A percentile compares a stretch with the other conserved stretches of the same genome.
Evolutionary conservation across 768 basidiomycete genomes (phyloP).

Genomic region (Pholiota microspora): DNA sequence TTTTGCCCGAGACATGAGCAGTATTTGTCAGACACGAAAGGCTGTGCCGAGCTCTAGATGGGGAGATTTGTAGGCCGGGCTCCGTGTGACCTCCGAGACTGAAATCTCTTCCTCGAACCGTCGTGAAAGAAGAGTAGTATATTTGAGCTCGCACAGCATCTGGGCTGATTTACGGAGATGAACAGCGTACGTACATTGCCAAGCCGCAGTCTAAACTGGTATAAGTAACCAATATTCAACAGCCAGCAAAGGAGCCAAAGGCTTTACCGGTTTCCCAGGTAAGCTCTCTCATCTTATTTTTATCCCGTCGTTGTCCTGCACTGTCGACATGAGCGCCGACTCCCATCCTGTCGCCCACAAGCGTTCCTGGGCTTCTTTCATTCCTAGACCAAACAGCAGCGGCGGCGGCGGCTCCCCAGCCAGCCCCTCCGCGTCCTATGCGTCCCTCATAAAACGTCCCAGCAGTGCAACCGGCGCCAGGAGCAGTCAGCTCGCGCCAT

Average conservation of each 20-base stretch:
- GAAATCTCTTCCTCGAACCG: too few species aligned
- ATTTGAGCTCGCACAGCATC: not conserved
- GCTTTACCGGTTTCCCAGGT: constrained; percentile 20
- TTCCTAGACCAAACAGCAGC: constrained; percentile 27
- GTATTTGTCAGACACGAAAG: not conserved
- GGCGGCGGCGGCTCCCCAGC: constrained; percentile 6
- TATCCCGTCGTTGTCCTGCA: constrained; percentile 11
- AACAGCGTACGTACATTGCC: constrained; percentile 27
- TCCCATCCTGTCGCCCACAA: constrained; percentile 22
- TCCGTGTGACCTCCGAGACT: too few species aligned
- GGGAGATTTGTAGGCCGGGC: too few species aligned
- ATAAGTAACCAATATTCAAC: constrained; percentile 15
- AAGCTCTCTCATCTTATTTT: constrained; percentile 20
- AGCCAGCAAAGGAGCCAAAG: constrained; percentile 13
- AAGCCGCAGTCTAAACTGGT: constrained; percentile 15
- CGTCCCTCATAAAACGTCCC: constrained; percentile 4
- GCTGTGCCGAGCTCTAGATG: too few species aligned
- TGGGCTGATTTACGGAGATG: constrained; percentile 7
- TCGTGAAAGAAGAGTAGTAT: not conserved
- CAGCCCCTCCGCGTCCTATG: not conserved
- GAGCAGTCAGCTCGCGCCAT: constrained; percentile 12
- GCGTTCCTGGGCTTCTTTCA: constrained; percentile 36
- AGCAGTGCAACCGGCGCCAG: constrained; percentile 13
- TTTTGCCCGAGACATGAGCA: not conserved
- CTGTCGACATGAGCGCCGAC: constrained; percentile 17